Conservation (phyloP, 2,329 filamentous ascomycete species). For the Decorospora gaudefroyi region DNA sequence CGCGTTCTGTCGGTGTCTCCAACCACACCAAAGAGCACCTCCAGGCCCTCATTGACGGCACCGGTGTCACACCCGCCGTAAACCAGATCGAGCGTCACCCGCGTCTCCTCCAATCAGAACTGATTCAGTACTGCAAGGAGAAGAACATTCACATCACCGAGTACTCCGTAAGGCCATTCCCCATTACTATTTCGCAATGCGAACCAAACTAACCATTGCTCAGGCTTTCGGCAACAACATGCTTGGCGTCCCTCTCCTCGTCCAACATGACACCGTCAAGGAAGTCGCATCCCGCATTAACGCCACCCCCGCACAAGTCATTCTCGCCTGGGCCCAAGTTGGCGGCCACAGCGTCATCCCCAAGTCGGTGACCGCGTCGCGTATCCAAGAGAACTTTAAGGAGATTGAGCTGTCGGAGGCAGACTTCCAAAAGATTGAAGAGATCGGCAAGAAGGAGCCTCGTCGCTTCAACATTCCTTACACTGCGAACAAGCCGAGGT, state of each 20-base stretch:
- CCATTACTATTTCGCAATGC: conserved; percentile 50
- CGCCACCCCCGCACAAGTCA: conserved; percentile 73
- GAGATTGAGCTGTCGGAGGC: conserved; percentile 37
- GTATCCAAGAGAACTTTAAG: conserved; percentile 42
- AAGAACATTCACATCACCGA: conserved; percentile 41
- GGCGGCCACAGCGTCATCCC: conserved; percentile 40
- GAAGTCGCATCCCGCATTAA: conserved; percentile 66
- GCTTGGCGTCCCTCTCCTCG: conserved; percentile 54
- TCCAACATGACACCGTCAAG: conserved; percentile 63
- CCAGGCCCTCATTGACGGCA: conserved; percentile 59
- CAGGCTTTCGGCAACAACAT: conserved; percentile 61
- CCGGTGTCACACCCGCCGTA: conserved; percentile 33
- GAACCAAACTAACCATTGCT: conserved; percentile 67
- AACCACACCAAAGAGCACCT: conserved; percentile 47
- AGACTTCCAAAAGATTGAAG: conserved; percentile 42
- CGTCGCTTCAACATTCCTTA: conserved; percentile 57
- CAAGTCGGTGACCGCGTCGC: conserved; percentile 39
- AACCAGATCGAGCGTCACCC: conserved; percentile 44
- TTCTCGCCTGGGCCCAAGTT: conserved; percentile 87
- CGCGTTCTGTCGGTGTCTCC: conserved; percentile 37
- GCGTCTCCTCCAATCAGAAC: conserved; percentile 33
- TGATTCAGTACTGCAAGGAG: conserved; percentile 37
- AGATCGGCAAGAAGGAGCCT: conserved; percentile 64
- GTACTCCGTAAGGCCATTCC: conserved; percentile 28
- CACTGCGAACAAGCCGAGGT: conserved; percentile 56